Percentiles rank a stretch among this genome's conserved stretches.
Conservation (phyloP, 495 filamentous ascomycete genomes). For the Neurospora sp. region DNA sequence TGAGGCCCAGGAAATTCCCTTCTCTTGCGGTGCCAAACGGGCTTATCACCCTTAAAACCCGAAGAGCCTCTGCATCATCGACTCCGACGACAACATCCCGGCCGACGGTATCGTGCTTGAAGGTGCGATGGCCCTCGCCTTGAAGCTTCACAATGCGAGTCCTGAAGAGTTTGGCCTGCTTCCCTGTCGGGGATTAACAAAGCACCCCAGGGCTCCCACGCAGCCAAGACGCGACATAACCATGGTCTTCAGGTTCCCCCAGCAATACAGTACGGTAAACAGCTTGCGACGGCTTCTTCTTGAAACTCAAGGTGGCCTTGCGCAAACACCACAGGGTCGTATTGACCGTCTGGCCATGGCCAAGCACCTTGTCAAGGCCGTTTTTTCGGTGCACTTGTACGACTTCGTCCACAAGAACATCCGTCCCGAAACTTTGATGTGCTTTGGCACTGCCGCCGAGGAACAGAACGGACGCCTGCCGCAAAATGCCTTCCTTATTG, state of each 20-base stretch:
- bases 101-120: not conserved
- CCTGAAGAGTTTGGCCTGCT: not conserved
- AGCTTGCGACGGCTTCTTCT: not conserved
- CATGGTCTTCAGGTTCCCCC: not conserved
- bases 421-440: slow-evolving; percentile 41
- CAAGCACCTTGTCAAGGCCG: slow-evolving; percentile 30
- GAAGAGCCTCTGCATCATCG: not conserved
- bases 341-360: slow-evolving; percentile 26
- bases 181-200: not conserved
- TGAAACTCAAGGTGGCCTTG: not conserved
- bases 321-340: not conserved
- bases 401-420: slow-evolving; percentile 51
- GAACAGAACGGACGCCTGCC: not conserved
- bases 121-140: not conserved
- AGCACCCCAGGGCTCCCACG: not conserved
- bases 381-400: slow-evolving; percentile 41
- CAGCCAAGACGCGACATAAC: not conserved
- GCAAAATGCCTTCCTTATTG: slow-evolving; percentile 29
- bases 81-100: not conserved
- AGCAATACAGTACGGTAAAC: not conserved
- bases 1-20: not conserved
- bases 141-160: not conserved
- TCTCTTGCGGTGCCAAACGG: not conserved
- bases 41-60: not conserved
- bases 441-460: slow-evolving; percentile 18